phyloP scores from a whole-genome alignment of 2,329 filamentous ascomycete genomes.

The Talaromyces sp. region DNA sequence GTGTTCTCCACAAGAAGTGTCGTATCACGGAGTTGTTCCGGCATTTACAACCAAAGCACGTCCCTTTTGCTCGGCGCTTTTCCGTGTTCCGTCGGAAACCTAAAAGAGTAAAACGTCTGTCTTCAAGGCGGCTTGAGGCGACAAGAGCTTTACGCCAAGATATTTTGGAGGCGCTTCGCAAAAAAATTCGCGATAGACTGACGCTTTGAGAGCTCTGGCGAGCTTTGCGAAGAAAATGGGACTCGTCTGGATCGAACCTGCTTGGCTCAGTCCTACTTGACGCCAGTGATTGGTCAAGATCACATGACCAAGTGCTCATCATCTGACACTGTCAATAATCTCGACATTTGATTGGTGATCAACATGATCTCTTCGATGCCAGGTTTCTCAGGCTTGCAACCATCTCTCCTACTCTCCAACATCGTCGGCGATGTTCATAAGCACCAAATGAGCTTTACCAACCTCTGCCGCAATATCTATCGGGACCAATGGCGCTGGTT shows the following conservation, averaged over 20 bases:
- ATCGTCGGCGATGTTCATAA: not conserved
- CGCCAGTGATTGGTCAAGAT: not conserved
- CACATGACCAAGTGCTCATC: not conserved
- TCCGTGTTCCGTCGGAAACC: not conserved
- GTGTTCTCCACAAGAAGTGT: not conserved
- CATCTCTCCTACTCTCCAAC: not conserved
- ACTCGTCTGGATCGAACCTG: not conserved
- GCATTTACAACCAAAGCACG: not conserved
- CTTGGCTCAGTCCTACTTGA: not conserved
- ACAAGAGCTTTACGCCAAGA: not conserved
- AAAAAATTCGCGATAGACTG: not conserved
- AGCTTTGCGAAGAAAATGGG: too few relatives aligned
- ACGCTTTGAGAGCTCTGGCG: not conserved
- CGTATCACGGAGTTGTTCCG: constrained; percentile 1
- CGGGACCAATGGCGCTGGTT: too few relatives aligned
- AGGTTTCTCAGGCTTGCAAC: not conserved
- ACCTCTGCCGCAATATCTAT: too few relatives aligned
- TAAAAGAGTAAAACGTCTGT: not conserved
- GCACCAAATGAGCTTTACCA: too few relatives aligned
- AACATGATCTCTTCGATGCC: not conserved
- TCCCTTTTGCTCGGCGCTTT: not conserved
- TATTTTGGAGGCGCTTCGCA: not conserved
- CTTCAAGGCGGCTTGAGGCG: not conserved
- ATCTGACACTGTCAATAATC: not conserved
- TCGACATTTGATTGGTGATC: not conserved